phyloP scores from a whole-genome alignment of 257 asterid species.

The Solanum rostratum region DNA sequence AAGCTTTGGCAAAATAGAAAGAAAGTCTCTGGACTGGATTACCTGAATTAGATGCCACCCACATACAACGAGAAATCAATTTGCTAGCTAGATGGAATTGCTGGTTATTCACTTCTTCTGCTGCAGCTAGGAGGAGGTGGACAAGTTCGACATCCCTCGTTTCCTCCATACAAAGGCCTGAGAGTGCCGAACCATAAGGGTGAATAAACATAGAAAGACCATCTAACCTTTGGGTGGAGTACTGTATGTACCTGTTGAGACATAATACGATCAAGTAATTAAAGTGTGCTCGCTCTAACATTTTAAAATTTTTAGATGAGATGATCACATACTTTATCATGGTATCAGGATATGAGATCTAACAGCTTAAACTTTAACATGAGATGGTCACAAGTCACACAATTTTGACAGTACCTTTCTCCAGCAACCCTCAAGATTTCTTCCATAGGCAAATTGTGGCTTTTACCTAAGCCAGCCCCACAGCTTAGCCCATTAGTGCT shows the following conservation, averaged over 20 bases:
- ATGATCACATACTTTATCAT: background rate
- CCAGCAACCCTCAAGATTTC: conserved; percentile 49
- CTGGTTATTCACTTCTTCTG: conserved; percentile 27
- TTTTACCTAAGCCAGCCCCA: background rate
- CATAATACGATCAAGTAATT: background rate
- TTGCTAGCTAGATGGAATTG: conserved; percentile 29
- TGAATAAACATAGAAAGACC: conserved; percentile 41
- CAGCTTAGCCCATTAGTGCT: background rate
- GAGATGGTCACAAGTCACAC: background rate
- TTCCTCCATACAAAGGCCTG: conserved; percentile 34
- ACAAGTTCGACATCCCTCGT: conserved; percentile 45
- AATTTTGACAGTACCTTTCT: conserved; percentile 12
- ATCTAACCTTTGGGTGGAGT: conserved; percentile 32
- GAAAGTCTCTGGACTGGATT: conserved; percentile 46
- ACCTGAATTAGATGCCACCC: conserved; percentile 32
- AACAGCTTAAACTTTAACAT: background rate
- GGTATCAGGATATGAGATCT: background rate
- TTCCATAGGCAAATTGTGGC: conserved; percentile 20
- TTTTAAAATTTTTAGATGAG: background rate
- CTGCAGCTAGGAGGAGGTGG: conserved; percentile 37
- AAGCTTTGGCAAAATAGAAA: conserved; percentile 39
- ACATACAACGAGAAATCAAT: conserved; percentile 22
- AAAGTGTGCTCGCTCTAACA: background rate
- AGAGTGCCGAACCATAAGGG: conserved; percentile 35
- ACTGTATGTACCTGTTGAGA: conserved; percentile 27